Evolutionary conservation across 2,329 filamentous ascomycete species (phyloP).

Genomic region (Leptoxyphium fumago): DNA sequence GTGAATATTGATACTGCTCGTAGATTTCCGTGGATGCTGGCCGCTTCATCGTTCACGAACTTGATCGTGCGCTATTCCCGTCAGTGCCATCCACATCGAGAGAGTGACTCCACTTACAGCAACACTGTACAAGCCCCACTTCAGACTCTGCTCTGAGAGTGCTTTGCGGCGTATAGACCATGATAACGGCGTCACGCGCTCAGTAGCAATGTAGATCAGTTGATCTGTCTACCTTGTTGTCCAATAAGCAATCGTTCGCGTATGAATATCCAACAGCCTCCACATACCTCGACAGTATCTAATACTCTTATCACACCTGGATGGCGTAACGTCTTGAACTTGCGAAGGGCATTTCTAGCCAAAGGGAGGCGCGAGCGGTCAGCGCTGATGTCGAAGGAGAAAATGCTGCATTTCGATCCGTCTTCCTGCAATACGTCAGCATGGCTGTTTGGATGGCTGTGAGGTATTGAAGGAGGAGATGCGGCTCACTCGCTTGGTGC

Average conservation of each 20-base stretch:
- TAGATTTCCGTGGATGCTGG: conserved; percentile 79
- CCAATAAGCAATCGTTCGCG: conserved; percentile 13
- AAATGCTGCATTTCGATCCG: conserved; percentile 85
- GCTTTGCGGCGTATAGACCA: conserved; percentile 87
- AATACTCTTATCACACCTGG: conserved; percentile 88
- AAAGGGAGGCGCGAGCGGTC: conserved; percentile 72
- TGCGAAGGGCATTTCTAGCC: conserved; percentile 86
- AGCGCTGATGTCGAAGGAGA: conserved; percentile 77
- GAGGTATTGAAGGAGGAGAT: background rate
- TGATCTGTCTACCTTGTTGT: conserved; percentile 58
- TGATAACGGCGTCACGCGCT: conserved; percentile 69
- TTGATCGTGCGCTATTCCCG: conserved; percentile 62
- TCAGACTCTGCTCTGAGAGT: conserved; percentile 78
- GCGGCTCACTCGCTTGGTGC: conserved; percentile 61
- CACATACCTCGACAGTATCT: conserved; percentile 75
- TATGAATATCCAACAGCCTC: background rate
- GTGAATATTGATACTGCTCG: conserved; percentile 80
- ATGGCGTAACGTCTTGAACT: conserved; percentile 82
- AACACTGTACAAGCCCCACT: conserved; percentile 85
- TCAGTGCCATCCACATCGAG: conserved; percentile 1
- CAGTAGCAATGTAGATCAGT: conserved; percentile 92
- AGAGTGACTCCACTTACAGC: conserved; percentile 41
- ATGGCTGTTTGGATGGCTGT: background rate
- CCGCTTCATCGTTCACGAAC: conserved; percentile 88
- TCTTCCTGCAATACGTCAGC: conserved; percentile 52